A percentile compares a stretch with the other conserved stretches of the same genome.
Evolutionary conservation across 345 rosid genomes (phyloP).

Genomic region (Ceriops decandra): DNA sequence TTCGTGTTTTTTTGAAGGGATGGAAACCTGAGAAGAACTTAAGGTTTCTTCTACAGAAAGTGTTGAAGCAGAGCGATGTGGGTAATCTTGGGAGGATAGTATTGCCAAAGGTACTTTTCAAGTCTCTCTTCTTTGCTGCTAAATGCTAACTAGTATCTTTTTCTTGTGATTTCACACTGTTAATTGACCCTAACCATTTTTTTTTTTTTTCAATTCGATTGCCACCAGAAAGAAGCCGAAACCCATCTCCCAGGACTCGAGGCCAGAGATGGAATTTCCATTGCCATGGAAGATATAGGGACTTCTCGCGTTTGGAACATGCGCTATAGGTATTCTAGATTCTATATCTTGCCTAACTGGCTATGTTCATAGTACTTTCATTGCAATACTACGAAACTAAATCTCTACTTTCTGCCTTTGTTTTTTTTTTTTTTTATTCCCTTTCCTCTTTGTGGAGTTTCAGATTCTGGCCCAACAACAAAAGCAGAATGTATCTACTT

Average conservation of each 20-base stretch:
- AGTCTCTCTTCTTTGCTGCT: too few relatives aligned
- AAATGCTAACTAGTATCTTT: too few relatives aligned
- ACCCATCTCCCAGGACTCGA: constrained; percentile 92
- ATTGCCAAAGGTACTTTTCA: constrained; percentile 59
- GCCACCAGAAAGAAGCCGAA: constrained; percentile 86
- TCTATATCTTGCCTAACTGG: not conserved
- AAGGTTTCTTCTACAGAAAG: constrained; percentile 92
- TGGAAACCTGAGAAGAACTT: constrained; percentile 91
- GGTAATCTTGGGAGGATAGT: constrained; percentile 97
- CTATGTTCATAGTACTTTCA: too few relatives aligned
- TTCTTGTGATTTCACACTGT: too few relatives aligned
- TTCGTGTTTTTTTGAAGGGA: constrained; percentile 34
- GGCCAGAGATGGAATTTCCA: constrained; percentile 92
- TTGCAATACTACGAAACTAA: constrained; percentile 11
- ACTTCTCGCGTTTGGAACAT: constrained; percentile 97
- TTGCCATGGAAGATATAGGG: constrained; percentile 98
- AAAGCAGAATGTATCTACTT: constrained; percentile 99
- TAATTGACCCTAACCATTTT: too few relatives aligned
- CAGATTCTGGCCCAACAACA: constrained; percentile 99
- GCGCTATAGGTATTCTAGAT: constrained; percentile 74
- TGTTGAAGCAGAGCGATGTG: constrained; percentile 97
- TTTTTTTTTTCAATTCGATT: too few relatives aligned
- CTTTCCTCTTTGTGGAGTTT: constrained; percentile 33
- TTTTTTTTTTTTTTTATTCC: not conserved
- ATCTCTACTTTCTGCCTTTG: constrained; percentile 7